phyloP scores from a whole-genome alignment of 148 eudicot genomes.

The Limonium bicolor region DNA sequence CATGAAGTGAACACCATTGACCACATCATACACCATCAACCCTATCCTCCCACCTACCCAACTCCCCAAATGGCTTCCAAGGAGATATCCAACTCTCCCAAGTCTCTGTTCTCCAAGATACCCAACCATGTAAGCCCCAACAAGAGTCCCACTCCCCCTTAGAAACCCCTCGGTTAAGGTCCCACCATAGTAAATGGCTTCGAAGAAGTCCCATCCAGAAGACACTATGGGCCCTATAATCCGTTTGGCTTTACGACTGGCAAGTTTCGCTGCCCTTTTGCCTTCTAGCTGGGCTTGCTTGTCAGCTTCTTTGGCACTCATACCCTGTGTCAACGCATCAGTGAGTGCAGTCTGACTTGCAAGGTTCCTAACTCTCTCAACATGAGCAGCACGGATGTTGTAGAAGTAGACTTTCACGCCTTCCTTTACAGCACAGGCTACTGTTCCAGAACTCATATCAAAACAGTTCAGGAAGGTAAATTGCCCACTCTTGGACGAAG shows the following conservation, averaged over 20 bases:
- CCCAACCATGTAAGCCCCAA: conserved; percentile 56
- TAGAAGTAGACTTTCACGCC: conserved; percentile 58
- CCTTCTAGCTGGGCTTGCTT: conserved; percentile 58
- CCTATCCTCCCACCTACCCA: conserved; percentile 88
- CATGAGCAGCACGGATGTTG: conserved; percentile 50
- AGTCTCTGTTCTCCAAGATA: conserved; percentile 55
- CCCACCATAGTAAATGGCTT: conserved; percentile 69
- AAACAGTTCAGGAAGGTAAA: conserved; percentile 64
- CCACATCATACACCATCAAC: conserved; percentile 66
- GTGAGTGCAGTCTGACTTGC: conserved; percentile 39
- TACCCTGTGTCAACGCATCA: conserved; percentile 44
- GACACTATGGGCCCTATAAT: conserved; percentile 64
- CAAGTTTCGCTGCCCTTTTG: conserved; percentile 57
- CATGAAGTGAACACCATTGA: conserved; percentile 41
- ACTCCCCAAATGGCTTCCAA: conserved; percentile 80
- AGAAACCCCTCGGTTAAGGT: conserved; percentile 58
- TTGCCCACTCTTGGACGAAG: conserved; percentile 56
- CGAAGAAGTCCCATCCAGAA: conserved; percentile 83
- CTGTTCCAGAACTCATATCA: conserved; percentile 66
- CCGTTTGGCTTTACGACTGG: conserved; percentile 44
- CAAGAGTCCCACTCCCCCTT: conserved; percentile 56
- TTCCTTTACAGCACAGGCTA: conserved; percentile 60
- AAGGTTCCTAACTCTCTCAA: conserved; percentile 36
- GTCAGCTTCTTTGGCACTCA: conserved; percentile 36
- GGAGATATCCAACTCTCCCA: conserved; percentile 69